phyloP scores from a whole-genome alignment of 345 rosid species.

The Corchorus capsularis region DNA sequence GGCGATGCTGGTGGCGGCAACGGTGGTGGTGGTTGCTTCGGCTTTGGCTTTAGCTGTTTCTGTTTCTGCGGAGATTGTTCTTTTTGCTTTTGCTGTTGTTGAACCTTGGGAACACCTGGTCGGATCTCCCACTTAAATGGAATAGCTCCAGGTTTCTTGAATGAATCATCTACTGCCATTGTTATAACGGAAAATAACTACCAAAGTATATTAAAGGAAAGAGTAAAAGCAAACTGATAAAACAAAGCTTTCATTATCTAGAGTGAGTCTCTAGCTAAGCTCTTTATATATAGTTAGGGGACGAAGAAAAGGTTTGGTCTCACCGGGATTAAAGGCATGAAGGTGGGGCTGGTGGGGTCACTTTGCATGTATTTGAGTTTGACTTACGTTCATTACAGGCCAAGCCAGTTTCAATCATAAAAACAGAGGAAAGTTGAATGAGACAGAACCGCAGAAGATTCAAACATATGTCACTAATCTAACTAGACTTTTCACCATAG shows the following conservation, averaged over 20 bases:
- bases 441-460: constrained; percentile 10
- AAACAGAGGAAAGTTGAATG: not conserved
- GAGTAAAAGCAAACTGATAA: not conserved
- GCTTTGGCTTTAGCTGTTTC: constrained; percentile 23
- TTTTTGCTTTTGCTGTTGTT: constrained; percentile 20
- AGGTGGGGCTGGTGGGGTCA: constrained; percentile 41
- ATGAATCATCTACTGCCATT: constrained; percentile 68
- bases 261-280: not conserved
- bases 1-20: constrained; percentile 19
- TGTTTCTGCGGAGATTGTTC: constrained; percentile 9
- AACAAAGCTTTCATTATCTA: not conserved
- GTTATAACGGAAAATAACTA: constrained; percentile 4
- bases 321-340: constrained; percentile 63
- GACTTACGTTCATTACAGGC: constrained; percentile 18
- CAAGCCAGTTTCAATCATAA: constrained; percentile 8
- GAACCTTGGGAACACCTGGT: constrained; percentile 86
- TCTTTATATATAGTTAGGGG: not conserved
- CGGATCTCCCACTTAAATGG: constrained; percentile 99
- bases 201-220: not conserved
- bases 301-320: not conserved
- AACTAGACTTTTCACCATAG: constrained; percentile 4
- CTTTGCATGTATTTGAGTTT: constrained; percentile 29
- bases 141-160: constrained; percentile 69
- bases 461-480: constrained; percentile 9
- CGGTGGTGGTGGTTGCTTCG: constrained; percentile 32